Conservation (phyloP, 495 filamentous ascomycete species). For the Daldinia decipiens region DNA sequence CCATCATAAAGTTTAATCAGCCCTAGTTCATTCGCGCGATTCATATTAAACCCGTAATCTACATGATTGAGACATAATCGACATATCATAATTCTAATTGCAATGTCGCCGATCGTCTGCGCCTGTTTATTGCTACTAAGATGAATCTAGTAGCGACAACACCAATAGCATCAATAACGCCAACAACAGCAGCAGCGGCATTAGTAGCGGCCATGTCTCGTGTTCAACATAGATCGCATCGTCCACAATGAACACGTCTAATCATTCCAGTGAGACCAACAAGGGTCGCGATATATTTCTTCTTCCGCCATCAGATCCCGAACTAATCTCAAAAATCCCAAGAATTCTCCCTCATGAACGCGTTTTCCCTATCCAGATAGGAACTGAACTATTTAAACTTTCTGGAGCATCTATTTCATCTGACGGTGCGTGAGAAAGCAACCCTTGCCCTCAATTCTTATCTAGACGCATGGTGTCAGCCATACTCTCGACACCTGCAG, state of each 20-base stretch:
- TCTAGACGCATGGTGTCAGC: conserved; percentile 31
- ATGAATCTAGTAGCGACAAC: conserved; percentile 21
- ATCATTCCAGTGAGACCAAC: conserved; percentile 45
- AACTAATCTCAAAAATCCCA: conserved; percentile 61
- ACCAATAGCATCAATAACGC: conserved; percentile 3
- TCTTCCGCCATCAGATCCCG: conserved; percentile 43
- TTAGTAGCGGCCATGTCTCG: conserved; percentile 34
- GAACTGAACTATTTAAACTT: conserved; percentile 87
- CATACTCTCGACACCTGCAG: conserved; percentile 5
- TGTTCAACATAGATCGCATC: conserved; percentile 26
- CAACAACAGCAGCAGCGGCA: not conserved
- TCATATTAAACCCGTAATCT: not conserved
- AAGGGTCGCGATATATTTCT: conserved; percentile 42
- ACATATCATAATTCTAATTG: conserved; percentile 14
- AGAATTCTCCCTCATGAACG: conserved; percentile 70
- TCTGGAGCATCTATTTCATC: conserved; percentile 95
- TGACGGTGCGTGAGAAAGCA: conserved; percentile 76
- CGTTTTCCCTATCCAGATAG: conserved; percentile 94
- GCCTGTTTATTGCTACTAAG: conserved; percentile 37
- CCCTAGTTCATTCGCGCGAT: not conserved
- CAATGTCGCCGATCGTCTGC: conserved; percentile 25
- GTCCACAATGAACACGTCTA: conserved; percentile 41
- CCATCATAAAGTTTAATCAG: not conserved
- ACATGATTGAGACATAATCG: not conserved
- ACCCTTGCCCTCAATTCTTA: conserved; percentile 5